A percentile compares a stretch with the other conserved stretches of the same genome.
Conservation (phyloP, 2,329 filamentous ascomycete genomes). For the Stagonosporopsis cucurbitacearum region DNA sequence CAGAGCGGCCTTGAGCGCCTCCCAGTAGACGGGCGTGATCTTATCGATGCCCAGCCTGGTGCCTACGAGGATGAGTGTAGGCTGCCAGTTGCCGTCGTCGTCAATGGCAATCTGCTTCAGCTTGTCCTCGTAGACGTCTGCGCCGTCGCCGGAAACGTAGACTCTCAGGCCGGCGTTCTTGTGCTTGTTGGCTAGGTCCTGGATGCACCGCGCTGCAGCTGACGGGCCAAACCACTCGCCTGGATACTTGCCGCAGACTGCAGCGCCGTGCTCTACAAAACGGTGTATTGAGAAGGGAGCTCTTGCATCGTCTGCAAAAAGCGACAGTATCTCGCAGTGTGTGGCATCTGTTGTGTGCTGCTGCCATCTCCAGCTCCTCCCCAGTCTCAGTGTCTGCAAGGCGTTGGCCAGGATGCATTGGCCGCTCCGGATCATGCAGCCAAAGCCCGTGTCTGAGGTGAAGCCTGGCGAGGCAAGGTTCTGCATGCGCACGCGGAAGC, state of each 20-base stretch:
- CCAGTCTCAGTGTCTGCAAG: constrained; percentile 73
- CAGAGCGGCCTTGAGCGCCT: constrained; percentile 83
- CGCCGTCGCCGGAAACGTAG: constrained; percentile 87
- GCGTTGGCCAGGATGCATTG: constrained; percentile 92
- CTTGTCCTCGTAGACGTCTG: constrained; percentile 90
- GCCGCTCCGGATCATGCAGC: constrained; percentile 97
- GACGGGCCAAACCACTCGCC: constrained; percentile 99
- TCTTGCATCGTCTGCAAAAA: constrained; percentile 85
- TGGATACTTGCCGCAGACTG: constrained; percentile 88
- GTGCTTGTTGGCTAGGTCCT: constrained; percentile 75
- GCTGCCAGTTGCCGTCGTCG: constrained; percentile 71
- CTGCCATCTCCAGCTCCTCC: constrained; percentile 83
- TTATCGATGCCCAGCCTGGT: constrained; percentile 92
- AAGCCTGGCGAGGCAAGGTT: constrained; percentile 85
- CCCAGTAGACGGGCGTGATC: constrained; percentile 93
- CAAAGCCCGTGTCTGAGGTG: constrained; percentile 94
- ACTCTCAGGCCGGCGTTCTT: constrained; percentile 71
- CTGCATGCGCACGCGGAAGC: constrained; percentile 82
- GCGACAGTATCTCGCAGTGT: constrained; percentile 74
- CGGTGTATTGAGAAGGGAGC: constrained; percentile 95
- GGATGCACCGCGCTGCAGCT: constrained; percentile 90
- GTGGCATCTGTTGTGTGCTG: constrained; percentile 56
- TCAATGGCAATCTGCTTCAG: constrained; percentile 80
- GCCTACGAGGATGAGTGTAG: constrained; percentile 87
- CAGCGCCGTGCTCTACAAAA: constrained; percentile 87